Conservation (phyloP, 305 asterid genomes). For the Plantago coronopus region DNA sequence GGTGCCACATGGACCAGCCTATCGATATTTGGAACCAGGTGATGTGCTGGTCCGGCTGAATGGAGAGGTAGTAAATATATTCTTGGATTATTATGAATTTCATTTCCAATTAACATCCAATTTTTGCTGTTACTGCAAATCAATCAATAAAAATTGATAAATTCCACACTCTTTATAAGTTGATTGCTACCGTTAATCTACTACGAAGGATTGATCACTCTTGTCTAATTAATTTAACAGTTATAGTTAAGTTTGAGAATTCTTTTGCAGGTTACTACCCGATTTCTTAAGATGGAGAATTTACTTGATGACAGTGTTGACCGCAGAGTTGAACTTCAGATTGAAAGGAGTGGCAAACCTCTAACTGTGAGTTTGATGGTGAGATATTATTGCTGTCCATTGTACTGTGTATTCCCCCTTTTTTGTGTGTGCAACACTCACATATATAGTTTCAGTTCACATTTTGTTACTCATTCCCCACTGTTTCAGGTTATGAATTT, state of each 20-base stretch:
- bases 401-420: too few relatives aligned
- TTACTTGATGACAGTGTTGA: constrained; percentile 85
- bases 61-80: constrained; percentile 66
- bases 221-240: neutral
- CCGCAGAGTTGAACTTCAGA: constrained; percentile 68
- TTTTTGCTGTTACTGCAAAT: neutral
- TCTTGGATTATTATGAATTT: neutral
- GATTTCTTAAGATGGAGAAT: constrained; percentile 85
- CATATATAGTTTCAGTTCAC: constrained; percentile 7
- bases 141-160: too few relatives aligned
- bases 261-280: constrained; percentile 78
- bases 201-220: neutral
- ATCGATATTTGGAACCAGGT: constrained; percentile 92
- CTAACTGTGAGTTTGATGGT: constrained; percentile 70
- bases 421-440: neutral
- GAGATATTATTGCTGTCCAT: constrained; percentile 19
- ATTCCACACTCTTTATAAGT: neutral
- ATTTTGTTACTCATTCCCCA: constrained; percentile 10
- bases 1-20: constrained; percentile 99
- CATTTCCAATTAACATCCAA: neutral
- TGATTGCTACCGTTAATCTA: neutral
- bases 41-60: constrained; percentile 91
- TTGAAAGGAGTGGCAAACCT: constrained; percentile 95
- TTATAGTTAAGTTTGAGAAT: constrained; percentile 26
- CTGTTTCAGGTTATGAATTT: constrained; percentile 88